Evolutionary conservation across 1,139 yeast species (phyloP).

Genomic region (Hyphopichia pseudoburtonii): DNA sequence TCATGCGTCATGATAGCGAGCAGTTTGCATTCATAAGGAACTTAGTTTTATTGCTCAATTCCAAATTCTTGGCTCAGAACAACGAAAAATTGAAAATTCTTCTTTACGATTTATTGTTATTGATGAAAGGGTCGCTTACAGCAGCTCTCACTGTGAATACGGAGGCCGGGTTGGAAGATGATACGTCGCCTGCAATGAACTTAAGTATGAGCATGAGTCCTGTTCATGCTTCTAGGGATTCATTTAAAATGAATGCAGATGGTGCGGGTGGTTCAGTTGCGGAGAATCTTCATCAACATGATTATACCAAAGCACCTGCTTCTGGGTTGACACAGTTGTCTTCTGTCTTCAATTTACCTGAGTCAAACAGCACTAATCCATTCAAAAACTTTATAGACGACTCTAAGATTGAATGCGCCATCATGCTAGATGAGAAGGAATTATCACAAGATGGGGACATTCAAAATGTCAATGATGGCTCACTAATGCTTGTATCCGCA

Average conservation of each 20-base stretch:
- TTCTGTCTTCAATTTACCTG: slow-evolving; percentile 36
- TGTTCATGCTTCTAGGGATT: slow-evolving; percentile 6
- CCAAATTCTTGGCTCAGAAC: slow-evolving; percentile 34
- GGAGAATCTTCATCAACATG: slow-evolving; percentile 1
- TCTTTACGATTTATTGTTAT: slow-evolving; percentile 60
- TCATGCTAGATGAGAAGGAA: slow-evolving; percentile 37
- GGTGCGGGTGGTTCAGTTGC: slow-evolving; percentile 3
- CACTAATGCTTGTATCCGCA: slow-evolving; percentile 22
- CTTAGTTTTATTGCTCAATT: slow-evolving; percentile 46
- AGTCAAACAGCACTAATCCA: slow-evolving; percentile 28
- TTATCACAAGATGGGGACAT: slow-evolving; percentile 34
- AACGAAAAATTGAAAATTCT: slow-evolving; percentile 57
- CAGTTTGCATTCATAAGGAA: slow-evolving; percentile 41
- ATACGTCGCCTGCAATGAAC: slow-evolving; percentile 13
- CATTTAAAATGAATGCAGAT: slow-evolving; percentile 5
- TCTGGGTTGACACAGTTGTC: slow-evolving; percentile 9
- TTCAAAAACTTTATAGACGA: slow-evolving; percentile 23
- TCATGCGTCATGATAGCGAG: slow-evolving; percentile 31
- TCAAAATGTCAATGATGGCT: slow-evolving; percentile 28
- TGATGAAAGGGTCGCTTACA: slow-evolving; percentile 47
- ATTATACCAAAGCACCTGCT: slow-evolving; percentile 1
- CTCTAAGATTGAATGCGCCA: slow-evolving; percentile 21
- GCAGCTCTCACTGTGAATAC: slow-evolving; percentile 15
- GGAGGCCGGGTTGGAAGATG: slow-evolving; percentile 13
- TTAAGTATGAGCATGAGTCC: slow-evolving; percentile 4